These are phyloP conservation scores for Gryganskiella cystojenkinii DNA, from an alignment of 192 early-diverging fungal genomes.

Conservation along the genomic window DNA sequence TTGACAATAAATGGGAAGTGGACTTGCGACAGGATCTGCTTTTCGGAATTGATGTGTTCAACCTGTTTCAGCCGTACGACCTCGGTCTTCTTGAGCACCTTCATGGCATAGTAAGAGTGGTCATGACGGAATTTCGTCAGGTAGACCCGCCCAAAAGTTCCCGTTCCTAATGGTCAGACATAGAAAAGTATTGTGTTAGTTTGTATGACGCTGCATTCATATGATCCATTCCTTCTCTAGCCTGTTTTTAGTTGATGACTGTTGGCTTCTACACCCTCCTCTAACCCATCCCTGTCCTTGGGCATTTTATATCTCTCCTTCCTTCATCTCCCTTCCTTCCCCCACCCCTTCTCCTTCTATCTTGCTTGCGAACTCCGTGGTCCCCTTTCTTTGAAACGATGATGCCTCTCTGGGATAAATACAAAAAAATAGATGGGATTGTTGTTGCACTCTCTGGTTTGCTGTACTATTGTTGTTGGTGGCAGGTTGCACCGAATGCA, in stretches of 20 bases:
- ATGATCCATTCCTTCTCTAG: no score
- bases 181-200: not conserved
- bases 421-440: conserved; percentile 5
- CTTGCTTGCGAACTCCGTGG: not conserved
- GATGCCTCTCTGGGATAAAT: not conserved
- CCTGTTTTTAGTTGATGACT: no score
- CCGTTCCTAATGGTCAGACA: conserved; percentile 78
- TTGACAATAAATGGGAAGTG: conserved; percentile 88
- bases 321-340: conserved; percentile 4
- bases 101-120: conserved; percentile 86
- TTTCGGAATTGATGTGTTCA: conserved; percentile 88
- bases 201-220: no score
- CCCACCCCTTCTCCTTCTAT: conserved; percentile 7
- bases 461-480: not conserved
- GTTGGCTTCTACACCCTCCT: no score
- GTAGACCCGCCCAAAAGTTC: conserved; percentile 97
- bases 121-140: conserved; percentile 79
- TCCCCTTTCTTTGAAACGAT: conserved; percentile 3
- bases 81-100: conserved; percentile 85
- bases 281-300: no score
- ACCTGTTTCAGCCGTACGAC: conserved; percentile 87
- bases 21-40: conserved; percentile 78
- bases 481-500: not conserved
- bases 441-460: not conserved
- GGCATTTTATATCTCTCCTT: not conserved